These are phyloP conservation scores for Coemansia sp. DNA, from an alignment of 192 early-diverging fungal species.

Conservation along the genomic window DNA sequence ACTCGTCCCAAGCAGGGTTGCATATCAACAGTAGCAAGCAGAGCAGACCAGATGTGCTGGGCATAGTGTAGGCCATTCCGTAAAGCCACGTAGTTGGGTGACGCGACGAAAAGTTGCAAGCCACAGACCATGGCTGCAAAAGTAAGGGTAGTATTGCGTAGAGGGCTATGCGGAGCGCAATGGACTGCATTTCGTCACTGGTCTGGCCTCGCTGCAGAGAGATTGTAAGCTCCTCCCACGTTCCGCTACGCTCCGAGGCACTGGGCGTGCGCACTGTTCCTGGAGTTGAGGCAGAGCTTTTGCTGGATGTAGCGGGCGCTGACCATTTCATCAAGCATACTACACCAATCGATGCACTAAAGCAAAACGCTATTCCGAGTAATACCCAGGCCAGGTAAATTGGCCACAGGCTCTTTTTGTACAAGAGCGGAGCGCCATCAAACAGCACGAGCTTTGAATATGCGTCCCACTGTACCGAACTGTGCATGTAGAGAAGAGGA, in stretches of 20 bases:
- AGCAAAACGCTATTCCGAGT: not conserved
- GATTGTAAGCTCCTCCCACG: constrained; percentile 4
- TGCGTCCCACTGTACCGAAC: constrained; percentile 1
- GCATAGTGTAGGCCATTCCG: constrained; percentile 3
- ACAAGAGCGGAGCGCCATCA: not conserved
- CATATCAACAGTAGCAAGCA: constrained; percentile 6
- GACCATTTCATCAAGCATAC: not conserved
- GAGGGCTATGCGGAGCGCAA: constrained; percentile 3
- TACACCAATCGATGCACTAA: not conserved
- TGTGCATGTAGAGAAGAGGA: constrained; percentile 17
- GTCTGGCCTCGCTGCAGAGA: not conserved
- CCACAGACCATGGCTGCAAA: constrained; percentile 13
- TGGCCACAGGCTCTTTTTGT: constrained; percentile 1
- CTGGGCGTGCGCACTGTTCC: not conserved
- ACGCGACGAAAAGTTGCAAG: constrained; percentile 5
- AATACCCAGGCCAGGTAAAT: constrained; percentile 5
- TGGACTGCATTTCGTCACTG: not conserved
- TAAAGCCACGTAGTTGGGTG: constrained; percentile 10
- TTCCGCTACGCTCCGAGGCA: not conserved
- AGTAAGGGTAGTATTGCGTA: constrained; percentile 12
- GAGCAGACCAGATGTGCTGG: constrained; percentile 16
- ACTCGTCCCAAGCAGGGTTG: constrained; percentile 15
- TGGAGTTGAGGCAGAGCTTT: not conserved
- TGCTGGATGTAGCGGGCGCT: not conserved
- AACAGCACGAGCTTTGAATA: not conserved